Evolutionary conservation across 2,329 filamentous ascomycete genomes (phyloP), one percentile per base, ranked within the genome.

Genomic region (Xylariaceae sp.): DNA sequence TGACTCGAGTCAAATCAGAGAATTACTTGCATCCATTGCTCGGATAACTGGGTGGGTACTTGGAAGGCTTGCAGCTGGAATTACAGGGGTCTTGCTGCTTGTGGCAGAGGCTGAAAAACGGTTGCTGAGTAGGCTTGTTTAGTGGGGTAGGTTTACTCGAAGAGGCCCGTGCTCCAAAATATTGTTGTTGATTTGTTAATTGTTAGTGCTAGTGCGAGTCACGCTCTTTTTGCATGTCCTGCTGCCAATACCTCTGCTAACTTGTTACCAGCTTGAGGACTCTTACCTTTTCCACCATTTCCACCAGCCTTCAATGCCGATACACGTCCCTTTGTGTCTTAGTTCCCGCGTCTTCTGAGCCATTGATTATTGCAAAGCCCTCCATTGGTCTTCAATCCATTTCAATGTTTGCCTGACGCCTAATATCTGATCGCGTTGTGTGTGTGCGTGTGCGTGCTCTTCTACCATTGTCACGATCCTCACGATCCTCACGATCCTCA

Each of bases 111-210:
- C 40, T 2, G 41, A 52, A 46, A 19, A 26, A 48, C 44, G 61
- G 67, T 69, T 68, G 67, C 66, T 61, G 47, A 64, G 63, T 60
- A 63, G 32, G 32, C 54, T 59, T 48, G 40, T 40, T 20, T 57
- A 60, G 63, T 54, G 49, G 57, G 56, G 57, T 53, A 50, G 6
- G 3, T 7, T 37, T 3, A 10, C 7, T 3, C 45, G 59, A 64
- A 64, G 66, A 65, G 60, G 65, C 42, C 61, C 52, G 61, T 65
- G 63, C 60, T 46, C 16, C 20, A n/a, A 16, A 44, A 45, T 53
- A 57, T 65, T 68, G 55, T 65, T 65, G 65, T 66, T 65, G 62
- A 64, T 57, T 63, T 66, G 59, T 62, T 71, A 66, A 67, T 66
- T 71, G 70, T 70, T 67, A 67, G 63, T 64, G 60, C 65, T 62